phyloP scores from a whole-genome alignment of 2,329 filamentous ascomycete species.

The Lomentospora prolificans region DNA sequence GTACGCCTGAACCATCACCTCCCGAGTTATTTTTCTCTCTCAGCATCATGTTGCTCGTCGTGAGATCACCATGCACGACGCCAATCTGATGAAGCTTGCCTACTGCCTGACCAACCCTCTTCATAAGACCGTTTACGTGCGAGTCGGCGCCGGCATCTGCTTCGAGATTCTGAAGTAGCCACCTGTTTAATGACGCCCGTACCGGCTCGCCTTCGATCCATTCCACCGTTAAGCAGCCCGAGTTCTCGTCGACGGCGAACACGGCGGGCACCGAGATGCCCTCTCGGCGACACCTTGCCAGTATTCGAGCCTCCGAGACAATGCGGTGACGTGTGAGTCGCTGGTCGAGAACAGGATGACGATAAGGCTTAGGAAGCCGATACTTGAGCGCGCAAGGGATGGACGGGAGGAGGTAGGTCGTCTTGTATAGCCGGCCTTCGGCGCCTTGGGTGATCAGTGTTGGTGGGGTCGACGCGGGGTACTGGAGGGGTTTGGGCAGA shows the following conservation, averaged over 20 bases:
- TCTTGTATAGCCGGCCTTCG: constrained; percentile 88
- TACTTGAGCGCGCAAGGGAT: constrained; percentile 77
- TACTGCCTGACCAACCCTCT: constrained; percentile 59
- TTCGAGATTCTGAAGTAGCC: constrained; percentile 41
- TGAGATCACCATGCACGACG: constrained; percentile 89
- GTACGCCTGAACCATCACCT: constrained; percentile 13
- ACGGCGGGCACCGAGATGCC: constrained; percentile 76
- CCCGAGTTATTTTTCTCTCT: constrained; percentile 18
- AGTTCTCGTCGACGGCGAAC: constrained; percentile 53
- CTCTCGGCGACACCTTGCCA: constrained; percentile 68
- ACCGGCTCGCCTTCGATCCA: constrained; percentile 72
- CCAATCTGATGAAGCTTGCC: constrained; percentile 73
- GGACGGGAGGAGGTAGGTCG: constrained; percentile 61
- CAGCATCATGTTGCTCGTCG: constrained; percentile 94
- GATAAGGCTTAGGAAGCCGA: constrained; percentile 82
- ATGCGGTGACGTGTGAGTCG: constrained; percentile 81
- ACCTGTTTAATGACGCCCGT: constrained; percentile 57
- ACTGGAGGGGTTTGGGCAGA: constrained; percentile 56
- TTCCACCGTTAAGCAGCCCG: constrained; percentile 73
- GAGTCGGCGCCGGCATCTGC: constrained; percentile 30
- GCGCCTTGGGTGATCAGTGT: constrained; percentile 82
- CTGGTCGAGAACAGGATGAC: constrained; percentile 80
- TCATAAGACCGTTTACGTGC: constrained; percentile 53
- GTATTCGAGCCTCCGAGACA: constrained; percentile 76
- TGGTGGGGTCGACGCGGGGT: constrained; percentile 50